Conservation (phyloP, 192 early-diverging fungal genomes). For the Rhizophlyctis rosea region DNA sequence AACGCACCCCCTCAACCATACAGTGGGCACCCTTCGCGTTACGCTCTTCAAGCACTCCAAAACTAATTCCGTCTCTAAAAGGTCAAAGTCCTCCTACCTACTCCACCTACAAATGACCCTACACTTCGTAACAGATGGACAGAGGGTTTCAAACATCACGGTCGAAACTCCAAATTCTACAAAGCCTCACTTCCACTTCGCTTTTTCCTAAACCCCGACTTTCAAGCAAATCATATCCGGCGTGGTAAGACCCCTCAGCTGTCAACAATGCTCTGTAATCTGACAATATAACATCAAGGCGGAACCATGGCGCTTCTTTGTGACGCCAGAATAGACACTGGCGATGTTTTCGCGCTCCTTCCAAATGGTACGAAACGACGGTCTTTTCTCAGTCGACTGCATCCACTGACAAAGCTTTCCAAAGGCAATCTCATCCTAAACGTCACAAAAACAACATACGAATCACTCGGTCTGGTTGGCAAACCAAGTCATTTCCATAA, state of each 20-base stretch:
- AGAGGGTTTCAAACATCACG: background rate
- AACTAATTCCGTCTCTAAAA: background rate
- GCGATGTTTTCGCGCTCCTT: slow-evolving; percentile 29
- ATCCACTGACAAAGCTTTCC: too few species aligned
- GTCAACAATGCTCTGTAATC: too few species aligned
- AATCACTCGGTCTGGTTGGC: slow-evolving; percentile 25
- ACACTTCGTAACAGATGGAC: background rate
- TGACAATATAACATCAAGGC: slow-evolving; percentile 10
- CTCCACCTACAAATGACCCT: background rate
- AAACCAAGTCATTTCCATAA: slow-evolving; percentile 1
- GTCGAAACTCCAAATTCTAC: slow-evolving; percentile 6
- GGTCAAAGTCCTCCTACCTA: slow-evolving; percentile 14
- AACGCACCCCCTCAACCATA: slow-evolving; percentile 19
- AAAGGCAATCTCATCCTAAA: slow-evolving; percentile 15
- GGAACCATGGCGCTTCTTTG: slow-evolving; percentile 11
- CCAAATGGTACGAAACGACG: slow-evolving; percentile 13
- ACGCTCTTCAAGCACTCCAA: background rate
- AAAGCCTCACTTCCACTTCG: slow-evolving; percentile 10
- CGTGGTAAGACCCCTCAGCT: background rate
- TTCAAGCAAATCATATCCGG: slow-evolving; percentile 9
- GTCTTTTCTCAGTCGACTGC: background rate
- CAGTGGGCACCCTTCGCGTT: background rate
- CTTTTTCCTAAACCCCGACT: slow-evolving; percentile 15
- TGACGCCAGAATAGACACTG: slow-evolving; percentile 18
- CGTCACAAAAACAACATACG: slow-evolving; percentile 34